These are phyloP conservation scores for Metschnikowia koreensis DNA, from an alignment of 805 yeast genomes.

Conservation along the genomic window DNA sequence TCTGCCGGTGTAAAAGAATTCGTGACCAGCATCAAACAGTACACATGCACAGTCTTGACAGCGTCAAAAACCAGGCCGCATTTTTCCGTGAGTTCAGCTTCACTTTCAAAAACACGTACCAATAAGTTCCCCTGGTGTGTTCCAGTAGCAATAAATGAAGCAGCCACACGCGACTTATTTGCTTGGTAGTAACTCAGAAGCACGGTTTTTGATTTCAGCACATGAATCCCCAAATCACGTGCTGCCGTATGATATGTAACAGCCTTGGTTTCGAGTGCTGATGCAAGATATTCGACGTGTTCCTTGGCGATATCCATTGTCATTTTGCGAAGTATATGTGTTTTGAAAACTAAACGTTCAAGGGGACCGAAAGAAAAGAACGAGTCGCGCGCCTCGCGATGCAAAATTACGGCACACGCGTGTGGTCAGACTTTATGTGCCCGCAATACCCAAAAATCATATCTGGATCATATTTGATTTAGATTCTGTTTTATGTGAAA, in stretches of 20 bases:
- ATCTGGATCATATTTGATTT: too few species aligned
- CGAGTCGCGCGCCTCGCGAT: background rate
- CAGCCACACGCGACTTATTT: conserved; percentile 35
- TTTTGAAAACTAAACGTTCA: background rate
- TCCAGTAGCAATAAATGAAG: conserved; percentile 45
- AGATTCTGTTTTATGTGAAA: too few species aligned
- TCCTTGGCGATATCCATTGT: conserved; percentile 31
- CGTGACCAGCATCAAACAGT: conserved; percentile 30
- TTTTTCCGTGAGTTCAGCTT: conserved; percentile 22
- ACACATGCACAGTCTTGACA: conserved; percentile 38
- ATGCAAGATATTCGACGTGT: conserved; percentile 32
- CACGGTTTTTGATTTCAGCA: conserved; percentile 36
- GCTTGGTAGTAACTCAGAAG: conserved; percentile 38
- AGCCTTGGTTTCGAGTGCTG: conserved; percentile 9
- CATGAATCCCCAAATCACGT: conserved; percentile 38
- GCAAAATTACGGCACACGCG: background rate
- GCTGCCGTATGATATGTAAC: conserved; percentile 45
- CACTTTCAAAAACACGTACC: conserved; percentile 26
- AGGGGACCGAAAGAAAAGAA: background rate
- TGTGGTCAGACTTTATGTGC: background rate
- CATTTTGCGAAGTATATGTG: conserved; percentile 17
- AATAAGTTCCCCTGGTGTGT: conserved; percentile 12
- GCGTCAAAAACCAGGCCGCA: conserved; percentile 25
- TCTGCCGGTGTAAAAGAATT: conserved; percentile 11
- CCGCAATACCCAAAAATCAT: background rate